Evolutionary conservation across 2,329 filamentous ascomycete genomes (phyloP).

Genomic region (Fusarium coffeatum): DNA sequence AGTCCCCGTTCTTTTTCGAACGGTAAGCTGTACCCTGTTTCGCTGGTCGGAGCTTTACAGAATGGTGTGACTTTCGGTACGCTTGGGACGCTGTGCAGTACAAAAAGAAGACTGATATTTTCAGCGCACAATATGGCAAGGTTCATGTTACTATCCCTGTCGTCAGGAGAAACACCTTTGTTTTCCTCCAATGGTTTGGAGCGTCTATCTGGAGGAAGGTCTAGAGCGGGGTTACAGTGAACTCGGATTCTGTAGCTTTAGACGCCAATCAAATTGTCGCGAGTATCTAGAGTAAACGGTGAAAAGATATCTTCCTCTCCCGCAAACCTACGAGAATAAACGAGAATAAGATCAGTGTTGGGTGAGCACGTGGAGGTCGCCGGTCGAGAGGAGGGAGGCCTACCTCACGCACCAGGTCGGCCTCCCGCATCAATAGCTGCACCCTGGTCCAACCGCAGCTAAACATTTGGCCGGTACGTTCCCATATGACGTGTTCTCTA

Average conservation of each 20-base stretch:
- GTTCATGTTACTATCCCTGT: neutral
- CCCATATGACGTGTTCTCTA: neutral
- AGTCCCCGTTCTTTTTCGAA: neutral
- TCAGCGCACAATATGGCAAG: neutral
- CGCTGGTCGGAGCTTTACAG: neutral
- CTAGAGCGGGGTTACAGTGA: neutral
- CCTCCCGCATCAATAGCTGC: neutral
- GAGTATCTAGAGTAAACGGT: no score
- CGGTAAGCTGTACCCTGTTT: neutral
- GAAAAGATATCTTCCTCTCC: fast-evolving
- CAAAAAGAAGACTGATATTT: neutral
- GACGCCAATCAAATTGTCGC: neutral
- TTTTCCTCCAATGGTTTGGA: neutral
- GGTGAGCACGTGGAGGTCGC: neutral
- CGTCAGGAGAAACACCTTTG: neutral
- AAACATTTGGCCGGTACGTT: fast-evolving
- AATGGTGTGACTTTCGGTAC: neutral
- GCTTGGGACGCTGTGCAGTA: neutral
- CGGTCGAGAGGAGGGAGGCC: neutral
- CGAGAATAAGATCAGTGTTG: fast-evolving
- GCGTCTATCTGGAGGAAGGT: neutral
- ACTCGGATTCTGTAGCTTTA: neutral
- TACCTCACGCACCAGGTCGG: neutral
- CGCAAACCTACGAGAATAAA: fast-evolving
- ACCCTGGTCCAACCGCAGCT: fast-evolving